These are phyloP conservation scores for Ogataea paraovalis DNA, from an alignment of 805 yeast genomes.

Conservation along the genomic window DNA sequence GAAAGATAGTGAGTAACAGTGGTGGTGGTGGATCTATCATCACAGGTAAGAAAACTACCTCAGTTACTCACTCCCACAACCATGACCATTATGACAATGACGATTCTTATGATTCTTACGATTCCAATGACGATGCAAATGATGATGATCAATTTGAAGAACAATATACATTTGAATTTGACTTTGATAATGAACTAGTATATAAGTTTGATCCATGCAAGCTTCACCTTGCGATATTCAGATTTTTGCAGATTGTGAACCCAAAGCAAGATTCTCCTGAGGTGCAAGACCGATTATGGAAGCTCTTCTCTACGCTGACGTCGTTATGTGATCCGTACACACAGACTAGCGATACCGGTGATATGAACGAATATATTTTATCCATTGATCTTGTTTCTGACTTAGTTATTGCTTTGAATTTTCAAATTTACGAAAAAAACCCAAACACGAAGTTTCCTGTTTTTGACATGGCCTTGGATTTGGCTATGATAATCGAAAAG, in stretches of 20 bases:
- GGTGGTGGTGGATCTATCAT: constrained; percentile 1
- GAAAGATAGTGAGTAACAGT: constrained; percentile 7
- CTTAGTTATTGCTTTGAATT: constrained; percentile 42
- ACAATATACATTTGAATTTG: constrained; percentile 29
- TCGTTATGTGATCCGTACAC: constrained; percentile 58
- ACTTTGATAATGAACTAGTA: constrained; percentile 16
- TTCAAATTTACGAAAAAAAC: constrained; percentile 19
- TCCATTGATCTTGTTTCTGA: constrained; percentile 56
- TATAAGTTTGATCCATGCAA: constrained; percentile 22
- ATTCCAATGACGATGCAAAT: constrained; percentile 7
- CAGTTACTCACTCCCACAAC: neutral
- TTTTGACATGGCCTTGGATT: constrained; percentile 30
- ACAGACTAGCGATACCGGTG: constrained; percentile 61
- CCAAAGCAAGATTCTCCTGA: constrained; percentile 7
- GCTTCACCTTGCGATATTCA: constrained; percentile 30
- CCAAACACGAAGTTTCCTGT: constrained; percentile 31
- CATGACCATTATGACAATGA: neutral
- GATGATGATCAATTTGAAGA: constrained; percentile 19
- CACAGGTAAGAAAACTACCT: neutral
- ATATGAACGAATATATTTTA: constrained; percentile 40
- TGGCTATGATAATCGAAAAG: constrained; percentile 35
- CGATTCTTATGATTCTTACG: constrained; percentile 6
- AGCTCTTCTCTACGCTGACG: constrained; percentile 29
- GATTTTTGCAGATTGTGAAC: constrained; percentile 21
- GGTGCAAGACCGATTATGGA: constrained; percentile 13